Base-by-base conservation (phyloP, 192 early-diverging fungal species). In the Paraglomus brasilianum region DNA sequence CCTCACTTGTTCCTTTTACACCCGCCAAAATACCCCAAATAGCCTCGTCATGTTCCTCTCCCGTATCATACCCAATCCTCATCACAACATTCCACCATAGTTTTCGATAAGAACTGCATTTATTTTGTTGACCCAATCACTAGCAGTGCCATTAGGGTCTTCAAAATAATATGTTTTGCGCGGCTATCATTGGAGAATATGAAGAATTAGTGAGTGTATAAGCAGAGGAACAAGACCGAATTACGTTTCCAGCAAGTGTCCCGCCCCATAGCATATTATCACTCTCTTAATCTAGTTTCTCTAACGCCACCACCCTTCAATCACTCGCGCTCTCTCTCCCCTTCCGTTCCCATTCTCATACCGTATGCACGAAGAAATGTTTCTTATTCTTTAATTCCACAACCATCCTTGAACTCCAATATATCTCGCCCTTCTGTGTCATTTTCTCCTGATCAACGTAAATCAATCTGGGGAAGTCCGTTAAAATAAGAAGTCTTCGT, bases 371-470 rank as follows among this genome's bases (percentile, higher is more conserved):
- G 49, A 80, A 83, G 43, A 89, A 89, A 30, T 81, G 72, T 36
- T 83, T 84, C 62, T 76, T 82, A 39, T 83, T 85, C 65, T 87
- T 86, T 13, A 84, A 47, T 73, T 89, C 87, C 0, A 85, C 83
- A 0, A 81, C 76, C 44, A 84, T 65, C n/a, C 77, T 72, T 1
- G 82, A 74, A 5, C 78, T 81, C 83, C 85, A 88, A 55, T 78
- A 63, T 56, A 91, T 89, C 67, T 89, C 87, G 1, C 80, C 82
- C 39, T 86, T 82, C 24, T 78, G 51, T 45, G 69, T 59, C 46
- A 77, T 77, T 66, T 86, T 80, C 17, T 79, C 80, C 66, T 86
- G 78, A 47, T 91, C 89, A 59, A 85, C 81, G 60, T 89, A 88
- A 3, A 84, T 61, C 50, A 92, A 73, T 5, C 90, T 81, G 39